Base-by-base conservation (phyloP, 495 filamentous ascomycete species). In the Talaromyces adpressus region DNA sequence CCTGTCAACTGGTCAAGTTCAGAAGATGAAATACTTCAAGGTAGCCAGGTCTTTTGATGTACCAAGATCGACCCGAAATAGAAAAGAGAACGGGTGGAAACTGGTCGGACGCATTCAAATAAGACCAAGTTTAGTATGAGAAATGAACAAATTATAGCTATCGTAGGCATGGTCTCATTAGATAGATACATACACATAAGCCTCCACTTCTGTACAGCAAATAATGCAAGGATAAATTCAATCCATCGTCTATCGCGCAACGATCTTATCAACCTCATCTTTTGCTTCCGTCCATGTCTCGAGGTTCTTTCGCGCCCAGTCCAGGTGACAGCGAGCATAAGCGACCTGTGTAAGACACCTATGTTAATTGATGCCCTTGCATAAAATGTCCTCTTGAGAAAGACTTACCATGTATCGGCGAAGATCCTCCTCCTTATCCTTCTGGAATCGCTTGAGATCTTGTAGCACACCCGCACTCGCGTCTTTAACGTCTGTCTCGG, bases 281-380 rank as follows among this genome's bases (percentile, higher is more conserved):
- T 85, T 91, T 3, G 94, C 94, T 72, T 98, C 93, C 68, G 92
- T 91, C 94, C 94, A 98, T 3, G 91, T 91, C 69, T 96, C 93
- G 68, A 94, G 86, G 69, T 93, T 97, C 79, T 94, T 94, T 73
- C 88, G 92, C n/a, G 94, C 95, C 94, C 94, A 98, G 73, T 98
- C 92, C 63, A 98, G 88, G 72, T 98, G 94, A 72, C 89, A 93
- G 70, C 87, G 89, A 11, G 94, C 94, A 71, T 96, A 98, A 53
- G 92, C 90, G 66, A 97, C 83, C 93, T 98, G 63, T 98, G 63
- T 23, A 36, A 61, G 60, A 57, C 60, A 49, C 6, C 4, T 6
- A 22, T 6, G n/a, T 49, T 9, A 49, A 20, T 20, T 49, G 45
- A 20, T 20, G 18, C 45, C 22, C 18, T 49, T 49, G 45, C 3